Evolutionary conservation across 2,329 filamentous ascomycete species (phyloP), one percentile per base, ranked within the genome.

Genomic region (Xylariaceae sp.): DNA sequence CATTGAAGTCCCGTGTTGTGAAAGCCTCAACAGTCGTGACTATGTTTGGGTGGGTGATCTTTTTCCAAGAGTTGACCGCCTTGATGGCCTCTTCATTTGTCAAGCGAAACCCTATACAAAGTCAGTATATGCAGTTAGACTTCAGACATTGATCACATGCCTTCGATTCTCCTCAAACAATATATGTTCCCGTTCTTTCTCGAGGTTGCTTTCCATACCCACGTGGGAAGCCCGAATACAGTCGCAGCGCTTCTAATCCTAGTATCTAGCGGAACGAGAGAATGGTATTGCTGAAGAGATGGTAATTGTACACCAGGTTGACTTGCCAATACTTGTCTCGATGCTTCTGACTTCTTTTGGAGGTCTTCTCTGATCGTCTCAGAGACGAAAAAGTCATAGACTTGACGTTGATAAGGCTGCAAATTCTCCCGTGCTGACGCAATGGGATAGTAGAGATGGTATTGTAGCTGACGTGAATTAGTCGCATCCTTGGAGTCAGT

Each of bases 161-260:
- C 86, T 73, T 96, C 89, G 17, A 98, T 76, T 47, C 93, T 78
- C 48, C 93, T 79, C 35, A 98, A 71, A 43, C 85, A 89, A 64
- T 95, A 97, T n/a, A 83, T 81, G 50, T 87, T 83, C 9, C 90
- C 93, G 54, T 91, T 91, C 60, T 93, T 93, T 63, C 79, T 84
- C 6, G 89, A 95, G 18, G 85, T 83, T 8, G 90, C 91, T 68
- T 97, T 97, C 70, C 96, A 98, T 1, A 95, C 80, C 89, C 90
- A 97, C 54, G 85, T 95, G 4, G 85, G 81, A 57, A 89, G 95
- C 19, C 89, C 89, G 64, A 96, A 96, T 13, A 86, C 79, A 11
- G 79, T 76, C 3, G 83, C 78, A 51, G 84, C 89, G 62, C 89
- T 90, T 51, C 89, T 80, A 46, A 88, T 81, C 37, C 77, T 85